A percentile compares a stretch with the other conserved stretches of the same genome.
Evolutionary conservation across 2,329 filamentous ascomycete species (phyloP).

Genomic region (Diaporthe batatas): DNA sequence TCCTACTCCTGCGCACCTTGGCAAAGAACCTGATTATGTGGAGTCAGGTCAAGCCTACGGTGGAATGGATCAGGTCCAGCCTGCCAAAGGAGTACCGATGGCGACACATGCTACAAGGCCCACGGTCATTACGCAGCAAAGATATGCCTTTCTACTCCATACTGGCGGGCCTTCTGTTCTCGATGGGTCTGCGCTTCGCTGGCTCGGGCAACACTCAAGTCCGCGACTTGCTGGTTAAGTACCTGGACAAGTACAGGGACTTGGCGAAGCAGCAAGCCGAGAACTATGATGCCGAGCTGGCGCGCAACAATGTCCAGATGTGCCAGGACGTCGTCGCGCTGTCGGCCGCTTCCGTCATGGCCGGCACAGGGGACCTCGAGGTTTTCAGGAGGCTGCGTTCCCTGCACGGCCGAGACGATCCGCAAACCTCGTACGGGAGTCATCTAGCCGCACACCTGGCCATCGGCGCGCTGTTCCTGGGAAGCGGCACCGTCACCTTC

Average conservation of each 20-base stretch:
- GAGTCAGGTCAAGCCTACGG: conserved; percentile 81
- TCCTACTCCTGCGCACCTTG: conserved; percentile 89
- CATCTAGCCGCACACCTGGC: conserved; percentile 94
- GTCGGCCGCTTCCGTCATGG: conserved; percentile 90
- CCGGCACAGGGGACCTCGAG: conserved; percentile 89
- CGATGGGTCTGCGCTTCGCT: conserved; percentile 79
- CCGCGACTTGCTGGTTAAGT: conserved; percentile 84
- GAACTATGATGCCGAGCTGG: conserved; percentile 86
- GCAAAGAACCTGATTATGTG: conserved; percentile 94
- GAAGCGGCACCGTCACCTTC: conserved; percentile 92
- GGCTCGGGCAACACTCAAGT: conserved; percentile 79
- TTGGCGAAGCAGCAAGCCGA: conserved; percentile 72
- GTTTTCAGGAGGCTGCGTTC: conserved; percentile 88
- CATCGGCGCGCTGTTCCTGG: conserved; percentile 90
- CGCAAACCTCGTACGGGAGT: conserved; percentile 90
- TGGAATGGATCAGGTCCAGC: conserved; percentile 81
- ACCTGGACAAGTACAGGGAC: conserved; percentile 88
- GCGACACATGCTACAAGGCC: conserved; percentile 70
- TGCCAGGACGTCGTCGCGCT: conserved; percentile 91
- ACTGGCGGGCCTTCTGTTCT: conserved; percentile 88
- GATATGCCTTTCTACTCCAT: conserved; percentile 96
- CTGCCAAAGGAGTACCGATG: conserved; percentile 78
- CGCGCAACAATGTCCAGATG: conserved; percentile 86
- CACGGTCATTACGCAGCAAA: conserved; percentile 77
- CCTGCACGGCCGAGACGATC: conserved; percentile 87